Evolutionary conservation across 768 basidiomycete genomes (phyloP).

Genomic region (Russula lepida): DNA sequence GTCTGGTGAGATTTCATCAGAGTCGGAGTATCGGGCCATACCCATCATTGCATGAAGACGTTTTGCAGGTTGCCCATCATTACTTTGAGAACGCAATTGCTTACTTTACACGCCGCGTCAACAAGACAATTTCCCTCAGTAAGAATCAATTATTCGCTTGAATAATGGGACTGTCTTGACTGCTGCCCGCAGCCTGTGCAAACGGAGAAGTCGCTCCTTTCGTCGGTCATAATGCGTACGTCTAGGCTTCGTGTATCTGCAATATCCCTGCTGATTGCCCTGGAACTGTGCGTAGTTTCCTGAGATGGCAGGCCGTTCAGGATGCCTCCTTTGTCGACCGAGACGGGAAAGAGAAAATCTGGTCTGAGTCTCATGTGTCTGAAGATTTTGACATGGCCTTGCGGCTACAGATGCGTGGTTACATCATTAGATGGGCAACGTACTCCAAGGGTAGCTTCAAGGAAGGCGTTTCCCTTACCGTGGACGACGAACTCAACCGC

Average conservation of each 20-base stretch:
- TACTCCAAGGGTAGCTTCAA: slow-evolving; percentile 81
- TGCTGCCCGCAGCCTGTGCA: slow-evolving; percentile 26
- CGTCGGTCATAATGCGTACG: slow-evolving; percentile 39
- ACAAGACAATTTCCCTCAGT: slow-evolving; percentile 35
- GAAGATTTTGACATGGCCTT: slow-evolving; percentile 68
- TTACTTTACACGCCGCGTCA: slow-evolving; percentile 45
- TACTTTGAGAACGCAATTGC: slow-evolving; percentile 43
- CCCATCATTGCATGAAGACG: slow-evolving; percentile 31
- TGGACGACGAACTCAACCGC: slow-evolving; percentile 83
- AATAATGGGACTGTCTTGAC: background rate
- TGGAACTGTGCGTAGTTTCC: slow-evolving; percentile 27
- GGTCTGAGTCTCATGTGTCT: slow-evolving; percentile 59
- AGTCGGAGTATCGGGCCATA: slow-evolving; percentile 12
- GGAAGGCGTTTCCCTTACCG: slow-evolving; percentile 85
- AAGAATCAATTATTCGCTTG: background rate
- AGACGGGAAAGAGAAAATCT: slow-evolving; percentile 45
- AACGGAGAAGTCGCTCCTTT: slow-evolving; percentile 40
- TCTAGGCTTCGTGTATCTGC: background rate
- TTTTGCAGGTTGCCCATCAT: slow-evolving; percentile 49
- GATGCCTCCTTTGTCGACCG: slow-evolving; percentile 46
- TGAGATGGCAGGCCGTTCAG: slow-evolving; percentile 52
- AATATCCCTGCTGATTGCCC: background rate
- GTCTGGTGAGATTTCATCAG: slow-evolving; percentile 28
- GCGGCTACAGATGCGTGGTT: slow-evolving; percentile 46
- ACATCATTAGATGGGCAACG: slow-evolving; percentile 61